phyloP scores from a whole-genome alignment of 129 eudicot genomes.

The Escallonia rubra region DNA sequence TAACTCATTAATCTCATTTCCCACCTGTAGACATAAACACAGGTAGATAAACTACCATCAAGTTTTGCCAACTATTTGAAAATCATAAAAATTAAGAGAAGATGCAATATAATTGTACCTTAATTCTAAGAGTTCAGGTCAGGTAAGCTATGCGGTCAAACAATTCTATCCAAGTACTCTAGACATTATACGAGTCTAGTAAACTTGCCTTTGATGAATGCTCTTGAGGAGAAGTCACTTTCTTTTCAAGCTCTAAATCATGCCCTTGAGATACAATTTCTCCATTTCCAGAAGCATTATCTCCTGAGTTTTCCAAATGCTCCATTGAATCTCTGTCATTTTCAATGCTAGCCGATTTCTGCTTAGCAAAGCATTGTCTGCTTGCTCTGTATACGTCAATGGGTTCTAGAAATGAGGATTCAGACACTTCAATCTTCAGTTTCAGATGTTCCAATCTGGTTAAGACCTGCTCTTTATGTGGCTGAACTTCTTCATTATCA shows the following conservation, averaged over 20 bases:
- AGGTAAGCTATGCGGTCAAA: neutral
- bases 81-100: neutral
- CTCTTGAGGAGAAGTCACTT: constrained; percentile 12
- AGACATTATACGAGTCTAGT: neutral
- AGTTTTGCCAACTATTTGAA: neutral
- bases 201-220: constrained; percentile 39
- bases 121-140: neutral
- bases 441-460: constrained; percentile 20
- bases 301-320: neutral
- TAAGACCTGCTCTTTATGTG: constrained; percentile 14
- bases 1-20: constrained; percentile 4
- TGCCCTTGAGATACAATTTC: neutral
- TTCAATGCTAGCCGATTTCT: constrained; percentile 6
- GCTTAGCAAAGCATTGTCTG: neutral
- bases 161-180: neutral
- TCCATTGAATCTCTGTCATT: constrained; percentile 1
- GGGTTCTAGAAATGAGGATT: neutral
- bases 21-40: constrained; percentile 18
- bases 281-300: constrained; percentile 2
- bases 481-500: constrained; percentile 13
- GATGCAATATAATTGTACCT: neutral
- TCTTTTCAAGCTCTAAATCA: constrained; percentile 18
- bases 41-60: neutral
- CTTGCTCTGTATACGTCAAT: neutral
- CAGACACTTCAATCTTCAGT: constrained; percentile 16